Evolutionary conservation across 169 alveolate species (phyloP), one percentile per base, ranked within the genome.

Genomic region (Perkinsus marinus): DNA sequence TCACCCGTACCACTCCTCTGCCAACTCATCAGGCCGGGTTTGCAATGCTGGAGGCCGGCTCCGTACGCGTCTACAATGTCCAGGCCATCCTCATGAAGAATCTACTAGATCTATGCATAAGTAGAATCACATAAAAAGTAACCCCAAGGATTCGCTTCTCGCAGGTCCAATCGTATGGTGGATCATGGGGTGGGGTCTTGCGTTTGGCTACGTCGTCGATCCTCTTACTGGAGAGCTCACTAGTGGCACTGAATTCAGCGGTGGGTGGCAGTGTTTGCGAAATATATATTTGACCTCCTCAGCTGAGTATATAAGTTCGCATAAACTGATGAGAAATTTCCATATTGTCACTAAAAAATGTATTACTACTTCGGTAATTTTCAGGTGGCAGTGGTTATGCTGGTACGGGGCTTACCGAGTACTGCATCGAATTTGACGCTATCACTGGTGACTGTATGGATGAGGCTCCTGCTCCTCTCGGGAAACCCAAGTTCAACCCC

Each of bases 21-120:
- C 46, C n/a, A n/a, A n/a, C 79, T 57, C 79, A 13, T 57, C 92
- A 92, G 37, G 93, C 93, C 30, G 93, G 93, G 34, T 92, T 92
- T 39, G 68, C 92, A 37, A 43, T 89, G 90, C 90, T 92, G 79
- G 93, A 92, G 90, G 39, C 92, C 0, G 93, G 93, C 90, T 38
- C 47, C 68, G 90, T 90, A 57, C 57, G 90, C 10, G 92, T 90
- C 10, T 43, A 39, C 91, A 92, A 92, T 30, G 90, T 90, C 17
- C 89, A 68, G 37, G 43, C 90, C 92, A 68, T 92, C 34, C 37
- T 92, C 68, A 89, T 92, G 93, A 92, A 89, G 90, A 92, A 43
- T 34, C 79, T 90, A 47, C 43, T 90, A n/a, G 89, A 92, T 90
- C 91, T 69, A 0, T 92, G 91, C 79, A 38, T 68, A 13, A 57